Evolutionary conservation across 164 flowering plant species (phyloP).

Genomic region (Malania oleifera): DNA sequence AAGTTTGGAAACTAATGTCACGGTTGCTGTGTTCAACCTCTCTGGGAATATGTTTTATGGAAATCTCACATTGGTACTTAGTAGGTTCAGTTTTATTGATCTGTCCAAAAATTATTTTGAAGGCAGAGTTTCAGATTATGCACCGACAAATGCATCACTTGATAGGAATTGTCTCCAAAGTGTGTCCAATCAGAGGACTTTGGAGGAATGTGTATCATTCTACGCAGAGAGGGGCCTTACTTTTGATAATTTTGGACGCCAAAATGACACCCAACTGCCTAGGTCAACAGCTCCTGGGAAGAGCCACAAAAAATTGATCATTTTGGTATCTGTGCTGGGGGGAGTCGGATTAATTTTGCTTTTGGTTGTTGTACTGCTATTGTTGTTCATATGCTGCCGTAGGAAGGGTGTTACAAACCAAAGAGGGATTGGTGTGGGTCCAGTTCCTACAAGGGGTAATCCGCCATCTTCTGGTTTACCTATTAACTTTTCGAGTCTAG

Average conservation of each 20-base stretch:
- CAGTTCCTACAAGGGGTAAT: background rate
- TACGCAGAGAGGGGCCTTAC: background rate
- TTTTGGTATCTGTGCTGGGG: background rate
- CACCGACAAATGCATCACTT: background rate
- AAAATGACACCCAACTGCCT: background rate
- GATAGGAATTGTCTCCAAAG: background rate
- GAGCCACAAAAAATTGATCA: background rate
- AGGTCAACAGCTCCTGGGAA: background rate
- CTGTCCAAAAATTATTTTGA: slow-evolving; percentile 40
- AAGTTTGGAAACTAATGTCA: slow-evolving; percentile 14
- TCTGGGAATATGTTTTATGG: slow-evolving; percentile 42
- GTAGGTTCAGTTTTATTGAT: slow-evolving; percentile 26
- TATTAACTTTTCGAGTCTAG: background rate
- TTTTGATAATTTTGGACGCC: slow-evolving; percentile 3
- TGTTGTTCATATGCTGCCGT: background rate
- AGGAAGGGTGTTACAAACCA: background rate
- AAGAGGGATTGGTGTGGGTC: background rate
- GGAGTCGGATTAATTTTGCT: background rate
- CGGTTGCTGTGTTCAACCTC: slow-evolving; percentile 26
- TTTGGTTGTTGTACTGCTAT: background rate
- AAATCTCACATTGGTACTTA: slow-evolving; percentile 20
- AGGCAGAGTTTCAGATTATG: slow-evolving; percentile 15
- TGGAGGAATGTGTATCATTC: background rate
- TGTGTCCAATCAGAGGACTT: slow-evolving; percentile 7
- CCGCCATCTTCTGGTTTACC: background rate